Evolutionary conservation across 192 early-diverging fungal genomes (phyloP).

Genomic region (Backusella macrospora): DNA sequence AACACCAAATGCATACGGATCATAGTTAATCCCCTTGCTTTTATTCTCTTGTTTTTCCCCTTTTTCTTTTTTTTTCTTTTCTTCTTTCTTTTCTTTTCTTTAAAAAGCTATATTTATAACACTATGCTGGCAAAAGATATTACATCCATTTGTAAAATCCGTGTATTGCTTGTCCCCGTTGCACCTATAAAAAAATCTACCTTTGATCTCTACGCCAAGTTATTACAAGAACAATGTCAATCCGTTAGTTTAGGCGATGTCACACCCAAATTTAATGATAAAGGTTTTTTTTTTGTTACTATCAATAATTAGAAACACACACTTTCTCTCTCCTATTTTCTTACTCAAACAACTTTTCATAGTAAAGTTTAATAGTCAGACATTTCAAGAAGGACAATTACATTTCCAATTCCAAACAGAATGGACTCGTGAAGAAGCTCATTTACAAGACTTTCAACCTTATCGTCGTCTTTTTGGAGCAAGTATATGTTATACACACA

Average conservation of each 20-base stretch:
- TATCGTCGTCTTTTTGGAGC: constrained; percentile 74
- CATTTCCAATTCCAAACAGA: constrained; percentile 72
- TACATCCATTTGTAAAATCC: constrained; percentile 53
- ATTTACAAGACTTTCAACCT: constrained; percentile 75
- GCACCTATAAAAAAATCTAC: constrained; percentile 60
- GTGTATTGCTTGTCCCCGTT: constrained; percentile 74
- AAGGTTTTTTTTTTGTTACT: no score
- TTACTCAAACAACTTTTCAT: not conserved
- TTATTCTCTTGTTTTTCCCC: not conserved
- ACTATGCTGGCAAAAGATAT: constrained; percentile 45
- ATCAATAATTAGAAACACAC: constrained; percentile 35
- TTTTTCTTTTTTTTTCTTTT: not conserved
- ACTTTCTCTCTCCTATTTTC: no score
- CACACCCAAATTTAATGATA: constrained; percentile 58
- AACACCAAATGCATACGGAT: no score
- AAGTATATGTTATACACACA: constrained; percentile 22
- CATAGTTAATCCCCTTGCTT: no score
- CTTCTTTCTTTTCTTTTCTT: not conserved
- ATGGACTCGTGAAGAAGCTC: constrained; percentile 66
- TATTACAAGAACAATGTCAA: constrained; percentile 57
- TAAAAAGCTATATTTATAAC: no score
- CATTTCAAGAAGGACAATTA: constrained; percentile 67
- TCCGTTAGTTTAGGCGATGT: constrained; percentile 67
- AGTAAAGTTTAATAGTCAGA: constrained; percentile 60
- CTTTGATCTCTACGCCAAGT: constrained; percentile 66